phyloP scores from a whole-genome alignment of 495 filamentous ascomycete species.

The Neurospora discreta region DNA sequence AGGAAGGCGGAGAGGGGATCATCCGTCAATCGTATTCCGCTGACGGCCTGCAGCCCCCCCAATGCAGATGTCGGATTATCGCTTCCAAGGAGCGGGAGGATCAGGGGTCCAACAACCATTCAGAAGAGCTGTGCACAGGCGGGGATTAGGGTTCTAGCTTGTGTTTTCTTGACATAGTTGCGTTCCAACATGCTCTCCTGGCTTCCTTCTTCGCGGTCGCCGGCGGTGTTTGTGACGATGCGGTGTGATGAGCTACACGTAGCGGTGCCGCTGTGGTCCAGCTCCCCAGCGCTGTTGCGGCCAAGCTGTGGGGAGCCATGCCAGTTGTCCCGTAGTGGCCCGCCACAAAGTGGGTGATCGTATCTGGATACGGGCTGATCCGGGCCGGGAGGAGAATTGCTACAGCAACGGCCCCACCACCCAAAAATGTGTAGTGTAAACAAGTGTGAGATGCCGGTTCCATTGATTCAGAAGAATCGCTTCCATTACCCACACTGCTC shows the following conservation, averaged over 20 bases:
- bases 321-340: not conserved
- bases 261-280: not conserved
- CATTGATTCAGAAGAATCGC: not conserved
- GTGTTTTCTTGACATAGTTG: not conserved
- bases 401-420: slow-evolving; percentile 9
- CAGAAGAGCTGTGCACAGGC: not conserved
- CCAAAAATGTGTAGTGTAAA: slow-evolving; percentile 1
- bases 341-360: not conserved
- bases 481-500: not conserved
- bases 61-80: not conserved
- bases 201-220: not conserved
- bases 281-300: not conserved
- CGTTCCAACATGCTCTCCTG: not conserved
- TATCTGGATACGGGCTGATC: not conserved
- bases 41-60: not conserved
- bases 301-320: not conserved
- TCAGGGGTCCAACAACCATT: not conserved
- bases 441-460: not conserved
- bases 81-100: not conserved
- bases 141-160: slow-evolving; percentile 1
- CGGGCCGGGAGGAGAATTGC: not conserved
- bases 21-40: not conserved
- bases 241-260: not conserved
- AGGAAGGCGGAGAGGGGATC: not conserved
- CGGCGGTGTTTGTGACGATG: not conserved